Conservation (phyloP, 805 yeast species). For the Kuraishia molischiana region DNA sequence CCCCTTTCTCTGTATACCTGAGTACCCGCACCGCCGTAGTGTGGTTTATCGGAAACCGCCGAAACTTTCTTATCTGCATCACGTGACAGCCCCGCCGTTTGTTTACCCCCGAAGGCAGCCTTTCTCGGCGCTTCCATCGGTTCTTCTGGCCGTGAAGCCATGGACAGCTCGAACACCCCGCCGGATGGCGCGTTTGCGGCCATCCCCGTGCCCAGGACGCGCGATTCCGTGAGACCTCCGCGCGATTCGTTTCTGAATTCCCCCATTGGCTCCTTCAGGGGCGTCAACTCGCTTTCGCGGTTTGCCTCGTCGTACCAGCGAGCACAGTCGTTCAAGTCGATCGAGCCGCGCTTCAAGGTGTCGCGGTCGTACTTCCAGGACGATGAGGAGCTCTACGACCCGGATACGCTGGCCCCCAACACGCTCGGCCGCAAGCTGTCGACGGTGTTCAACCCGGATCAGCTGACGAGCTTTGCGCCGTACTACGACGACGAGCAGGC, state of each 20-base stretch:
- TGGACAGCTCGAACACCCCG: neutral
- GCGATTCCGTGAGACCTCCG: slow-evolving; percentile 5
- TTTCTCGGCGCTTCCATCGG: no score
- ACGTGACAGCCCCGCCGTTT: no score
- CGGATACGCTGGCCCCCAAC: slow-evolving; percentile 58
- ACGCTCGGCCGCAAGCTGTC: slow-evolving; percentile 56
- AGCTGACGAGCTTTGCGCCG: slow-evolving; percentile 3
- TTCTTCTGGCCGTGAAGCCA: no score
- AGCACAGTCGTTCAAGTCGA: slow-evolving; percentile 59
- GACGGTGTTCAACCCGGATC: slow-evolving; percentile 26
- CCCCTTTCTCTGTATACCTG: no score
- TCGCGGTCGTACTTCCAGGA: slow-evolving; percentile 55
- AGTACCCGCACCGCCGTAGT: no score
- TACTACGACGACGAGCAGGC: slow-evolving; percentile 26
- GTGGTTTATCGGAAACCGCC: no score
- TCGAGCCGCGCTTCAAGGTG: slow-evolving; percentile 46
- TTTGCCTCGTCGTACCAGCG: slow-evolving; percentile 75
- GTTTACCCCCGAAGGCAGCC: no score
- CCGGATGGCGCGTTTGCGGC: slow-evolving; percentile 1
- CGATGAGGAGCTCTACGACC: slow-evolving; percentile 60
- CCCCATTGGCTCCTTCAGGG: slow-evolving; percentile 50
- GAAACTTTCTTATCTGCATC: no score
- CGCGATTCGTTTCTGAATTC: slow-evolving; percentile 27
- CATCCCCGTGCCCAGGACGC: slow-evolving; percentile 4
- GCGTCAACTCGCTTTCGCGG: slow-evolving; percentile 60